Conservation (phyloP, 75 land plant species). For the Chamaecyparis obtusa region DNA sequence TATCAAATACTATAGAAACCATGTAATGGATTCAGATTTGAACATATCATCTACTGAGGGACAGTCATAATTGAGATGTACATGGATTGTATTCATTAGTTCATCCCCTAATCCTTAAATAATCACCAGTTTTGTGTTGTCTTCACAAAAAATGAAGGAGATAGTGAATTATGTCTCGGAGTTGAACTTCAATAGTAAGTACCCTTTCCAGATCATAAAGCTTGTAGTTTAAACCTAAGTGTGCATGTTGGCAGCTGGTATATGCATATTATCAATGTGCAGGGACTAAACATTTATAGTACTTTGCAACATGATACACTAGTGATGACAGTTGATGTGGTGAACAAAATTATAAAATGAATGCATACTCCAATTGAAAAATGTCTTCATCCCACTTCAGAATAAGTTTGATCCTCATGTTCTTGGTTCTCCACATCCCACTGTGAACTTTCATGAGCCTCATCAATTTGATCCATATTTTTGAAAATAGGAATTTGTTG, state of each 20-base stretch:
- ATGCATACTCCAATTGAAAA: constrained; percentile 96
- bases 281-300: constrained; percentile 96
- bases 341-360: constrained; percentile 66
- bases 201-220: not conserved
- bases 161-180: constrained; percentile 61
- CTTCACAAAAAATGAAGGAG: constrained; percentile 71
- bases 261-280: constrained; percentile 16
- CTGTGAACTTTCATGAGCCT: not conserved
- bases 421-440: constrained; percentile 13
- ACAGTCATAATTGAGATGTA: no score
- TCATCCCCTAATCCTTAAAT: no score
- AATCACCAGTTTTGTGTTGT: no score
- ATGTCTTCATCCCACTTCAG: constrained; percentile 22
- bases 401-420: not conserved
- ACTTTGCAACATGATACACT: constrained; percentile 90
- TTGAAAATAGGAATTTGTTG: constrained; percentile 5
- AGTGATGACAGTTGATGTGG: constrained; percentile 87
- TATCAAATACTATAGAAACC: no score
- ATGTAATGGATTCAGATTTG: no score
- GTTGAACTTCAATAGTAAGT: constrained; percentile 82
- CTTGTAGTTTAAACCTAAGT: not conserved
- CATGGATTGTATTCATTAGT: no score
- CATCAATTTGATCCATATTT: not conserved
- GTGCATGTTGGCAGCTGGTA: not conserved
- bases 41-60: no score